Evolutionary conservation across 345 rosid species (phyloP).

Genomic region (Eucalyptus urophylla): DNA sequence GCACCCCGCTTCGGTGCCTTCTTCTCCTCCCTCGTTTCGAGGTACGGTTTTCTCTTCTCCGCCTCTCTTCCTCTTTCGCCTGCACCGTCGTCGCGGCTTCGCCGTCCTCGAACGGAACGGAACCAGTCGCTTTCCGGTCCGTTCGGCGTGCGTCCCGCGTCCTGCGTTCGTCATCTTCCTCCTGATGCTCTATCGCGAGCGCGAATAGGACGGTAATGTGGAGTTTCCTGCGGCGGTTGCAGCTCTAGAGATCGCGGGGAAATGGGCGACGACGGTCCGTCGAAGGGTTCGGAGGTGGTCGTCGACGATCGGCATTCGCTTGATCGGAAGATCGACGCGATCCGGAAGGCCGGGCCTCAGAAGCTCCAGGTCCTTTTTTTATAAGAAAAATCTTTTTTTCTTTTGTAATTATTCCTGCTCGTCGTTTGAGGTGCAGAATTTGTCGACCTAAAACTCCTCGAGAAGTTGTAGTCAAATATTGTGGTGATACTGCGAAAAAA

Average conservation of each 20-base stretch:
- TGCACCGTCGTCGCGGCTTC: not conserved
- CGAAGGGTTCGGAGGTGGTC: conserved; percentile 13
- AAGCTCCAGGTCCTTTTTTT: conserved; percentile 56
- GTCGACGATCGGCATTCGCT: conserved; percentile 27
- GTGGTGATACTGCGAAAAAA: not conserved
- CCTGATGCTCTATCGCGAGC: not conserved
- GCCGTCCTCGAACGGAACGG: not conserved
- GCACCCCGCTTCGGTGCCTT: not conserved
- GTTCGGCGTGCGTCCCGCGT: not conserved
- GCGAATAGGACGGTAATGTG: not conserved
- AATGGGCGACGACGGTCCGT: conserved; percentile 17
- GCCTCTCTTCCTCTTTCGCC: not conserved
- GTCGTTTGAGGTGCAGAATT: not conserved
- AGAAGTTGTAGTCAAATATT: not conserved
- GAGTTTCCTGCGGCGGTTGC: not conserved
- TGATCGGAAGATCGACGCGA: conserved; percentile 30
- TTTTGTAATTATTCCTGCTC: not conserved
- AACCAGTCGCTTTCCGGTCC: not conserved
- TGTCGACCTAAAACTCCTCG: not conserved
- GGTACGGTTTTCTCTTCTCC: not conserved
- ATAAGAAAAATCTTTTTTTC: not conserved
- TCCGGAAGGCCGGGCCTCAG: conserved; percentile 53
- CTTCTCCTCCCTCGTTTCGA: not conserved
- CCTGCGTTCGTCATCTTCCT: not conserved
- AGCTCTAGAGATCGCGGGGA: not conserved